Evolutionary conservation across 331 rosid genomes (phyloP).

Genomic region (Prunus yedoensis): DNA sequence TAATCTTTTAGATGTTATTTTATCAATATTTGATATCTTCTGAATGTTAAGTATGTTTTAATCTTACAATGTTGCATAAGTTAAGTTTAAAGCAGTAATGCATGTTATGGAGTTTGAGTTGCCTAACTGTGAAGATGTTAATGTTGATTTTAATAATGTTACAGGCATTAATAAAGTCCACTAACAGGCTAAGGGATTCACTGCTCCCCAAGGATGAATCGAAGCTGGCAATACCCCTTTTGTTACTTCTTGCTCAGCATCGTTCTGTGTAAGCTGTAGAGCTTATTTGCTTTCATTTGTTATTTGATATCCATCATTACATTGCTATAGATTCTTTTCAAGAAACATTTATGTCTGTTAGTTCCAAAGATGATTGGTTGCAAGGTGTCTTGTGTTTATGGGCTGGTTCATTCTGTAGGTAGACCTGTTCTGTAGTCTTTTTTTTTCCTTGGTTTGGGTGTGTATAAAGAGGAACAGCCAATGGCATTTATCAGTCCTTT

Average conservation of each 20-base stretch:
- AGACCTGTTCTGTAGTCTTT: background rate
- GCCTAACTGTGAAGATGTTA: conserved; percentile 15
- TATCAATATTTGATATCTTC: background rate
- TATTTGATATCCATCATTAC: background rate
- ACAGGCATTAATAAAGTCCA: conserved; percentile 88
- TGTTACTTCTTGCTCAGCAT: conserved; percentile 94
- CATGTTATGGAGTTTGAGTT: conserved; percentile 6
- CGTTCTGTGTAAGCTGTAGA: conserved; percentile 78
- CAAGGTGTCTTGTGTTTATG: background rate
- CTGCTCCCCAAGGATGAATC: conserved; percentile 92
- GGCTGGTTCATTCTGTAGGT: background rate
- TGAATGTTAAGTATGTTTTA: background rate
- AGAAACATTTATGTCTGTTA: background rate
- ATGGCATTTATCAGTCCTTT: too few relatives aligned
- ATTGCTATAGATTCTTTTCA: conserved; percentile 2
- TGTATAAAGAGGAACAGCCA: background rate
- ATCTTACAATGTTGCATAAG: background rate
- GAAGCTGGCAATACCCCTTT: conserved; percentile 85
- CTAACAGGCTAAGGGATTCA: conserved; percentile 84
- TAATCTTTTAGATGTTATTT: background rate
- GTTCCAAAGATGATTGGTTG: background rate
- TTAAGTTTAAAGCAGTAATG: background rate
- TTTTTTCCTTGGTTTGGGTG: background rate
- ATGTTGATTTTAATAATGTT: conserved; percentile 7
- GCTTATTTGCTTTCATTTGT: conserved; percentile 7